phyloP scores from a whole-genome alignment of 148 eudicot genomes.

The Diospyros kaki region DNA sequence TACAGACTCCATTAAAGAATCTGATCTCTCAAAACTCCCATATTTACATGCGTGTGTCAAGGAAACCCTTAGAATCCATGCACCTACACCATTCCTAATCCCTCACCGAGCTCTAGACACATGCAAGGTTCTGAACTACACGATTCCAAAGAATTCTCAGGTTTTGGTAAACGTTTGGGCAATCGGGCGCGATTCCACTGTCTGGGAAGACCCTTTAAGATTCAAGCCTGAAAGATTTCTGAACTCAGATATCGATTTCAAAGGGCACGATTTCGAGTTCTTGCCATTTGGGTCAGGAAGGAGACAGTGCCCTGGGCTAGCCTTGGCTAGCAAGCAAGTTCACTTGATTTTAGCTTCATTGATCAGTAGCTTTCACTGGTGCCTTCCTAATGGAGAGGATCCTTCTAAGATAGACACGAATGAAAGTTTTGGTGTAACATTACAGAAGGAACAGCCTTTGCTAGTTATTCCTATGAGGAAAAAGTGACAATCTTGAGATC shows the following conservation, averaged over 20 bases:
- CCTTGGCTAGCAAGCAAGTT: constrained; percentile 9
- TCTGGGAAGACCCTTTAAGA: constrained; percentile 8
- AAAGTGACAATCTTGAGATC: too few relatives aligned
- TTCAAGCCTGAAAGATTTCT: constrained; percentile 14
- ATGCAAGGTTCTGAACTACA: constrained; percentile 10
- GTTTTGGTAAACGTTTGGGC: constrained; percentile 16
- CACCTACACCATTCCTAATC: constrained; percentile 9
- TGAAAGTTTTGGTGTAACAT: neutral
- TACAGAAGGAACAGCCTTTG: neutral
- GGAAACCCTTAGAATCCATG: constrained; percentile 13
- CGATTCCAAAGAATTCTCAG: constrained; percentile 2
- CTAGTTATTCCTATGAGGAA: neutral
- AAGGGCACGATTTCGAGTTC: constrained; percentile 8
- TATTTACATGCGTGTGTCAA: constrained; percentile 14
- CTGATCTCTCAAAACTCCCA: neutral
- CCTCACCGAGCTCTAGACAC: constrained; percentile 10
- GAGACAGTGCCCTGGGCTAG: constrained; percentile 11
- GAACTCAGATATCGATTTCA: neutral
- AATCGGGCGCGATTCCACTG: constrained; percentile 5
- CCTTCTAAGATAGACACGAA: neutral
- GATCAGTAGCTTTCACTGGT: neutral
- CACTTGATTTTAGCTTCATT: neutral
- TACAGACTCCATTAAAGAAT: constrained; percentile 4
- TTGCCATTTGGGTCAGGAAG: constrained; percentile 15
- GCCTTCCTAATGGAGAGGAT: neutral